A percentile compares a stretch with the other conserved stretches of the same genome.
phyloP scores from a whole-genome alignment of 2,329 filamentous ascomycete genomes.

The Sclerotinia trifoliorum region DNA sequence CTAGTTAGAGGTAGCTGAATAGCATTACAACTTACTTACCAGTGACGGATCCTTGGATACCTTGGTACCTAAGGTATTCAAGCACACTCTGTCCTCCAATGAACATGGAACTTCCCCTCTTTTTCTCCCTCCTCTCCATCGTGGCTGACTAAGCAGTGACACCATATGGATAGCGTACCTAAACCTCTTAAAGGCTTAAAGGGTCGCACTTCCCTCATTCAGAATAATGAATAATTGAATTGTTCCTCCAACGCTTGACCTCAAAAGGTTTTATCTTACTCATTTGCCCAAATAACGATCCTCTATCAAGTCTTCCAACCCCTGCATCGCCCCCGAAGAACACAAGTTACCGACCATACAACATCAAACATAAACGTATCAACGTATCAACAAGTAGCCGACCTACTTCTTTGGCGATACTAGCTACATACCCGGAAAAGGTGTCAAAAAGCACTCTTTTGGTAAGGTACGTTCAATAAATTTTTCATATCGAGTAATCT shows the following conservation, averaged over 20 bases:
- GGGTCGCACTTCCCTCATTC: slow-evolving; percentile 7
- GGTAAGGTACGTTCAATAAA: slow-evolving; percentile 12
- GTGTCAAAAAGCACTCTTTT: slow-evolving; percentile 3
- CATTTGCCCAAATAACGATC: not conserved
- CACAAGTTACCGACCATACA: not conserved
- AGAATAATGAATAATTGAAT: too few relatives aligned
- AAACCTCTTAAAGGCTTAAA: slow-evolving; percentile 13
- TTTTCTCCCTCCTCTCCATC: not conserved
- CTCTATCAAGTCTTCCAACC: not conserved
- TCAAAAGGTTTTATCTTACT: slow-evolving; percentile 8
- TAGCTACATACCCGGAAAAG: not conserved
- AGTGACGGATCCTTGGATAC: not conserved
- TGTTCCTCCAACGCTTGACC: slow-evolving; percentile 14
- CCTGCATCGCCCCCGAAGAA: not conserved
- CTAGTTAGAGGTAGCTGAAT: not conserved
- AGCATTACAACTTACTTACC: not conserved
- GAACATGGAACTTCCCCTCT: not conserved
- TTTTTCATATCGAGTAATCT: not conserved
- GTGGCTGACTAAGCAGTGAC: slow-evolving; percentile 10
- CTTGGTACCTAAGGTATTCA: too few relatives aligned
- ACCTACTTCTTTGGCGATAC: not conserved
- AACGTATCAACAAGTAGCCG: not conserved
- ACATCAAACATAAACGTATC: not conserved
- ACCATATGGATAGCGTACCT: not conserved
- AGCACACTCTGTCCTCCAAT: not conserved